Conservation (phyloP, 225 moss, liverwort and hornwort genomes). For the Lunularia cruciata region DNA sequence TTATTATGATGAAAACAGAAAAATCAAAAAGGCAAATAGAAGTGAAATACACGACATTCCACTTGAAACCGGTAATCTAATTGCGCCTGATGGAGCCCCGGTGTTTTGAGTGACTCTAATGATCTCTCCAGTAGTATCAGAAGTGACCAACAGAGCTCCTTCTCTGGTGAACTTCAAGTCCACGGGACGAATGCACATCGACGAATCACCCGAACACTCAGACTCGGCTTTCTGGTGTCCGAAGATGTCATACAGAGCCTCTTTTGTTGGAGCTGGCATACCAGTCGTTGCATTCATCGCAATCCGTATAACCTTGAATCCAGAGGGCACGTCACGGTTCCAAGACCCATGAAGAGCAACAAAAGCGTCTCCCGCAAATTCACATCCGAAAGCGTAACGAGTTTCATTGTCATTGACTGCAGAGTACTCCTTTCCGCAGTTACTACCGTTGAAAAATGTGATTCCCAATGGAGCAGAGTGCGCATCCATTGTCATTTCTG, state of each 20-base stretch:
- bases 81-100: neutral
- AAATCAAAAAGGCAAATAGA: too few species aligned
- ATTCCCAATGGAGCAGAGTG: conserved; percentile 41
- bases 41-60: too few species aligned
- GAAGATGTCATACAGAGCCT: conserved; percentile 24
- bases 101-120: conserved; percentile 26
- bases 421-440: conserved; percentile 24
- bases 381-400: conserved; percentile 22
- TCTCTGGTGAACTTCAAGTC: conserved; percentile 41
- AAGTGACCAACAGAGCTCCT: conserved; percentile 40
- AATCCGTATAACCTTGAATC: conserved; percentile 39
- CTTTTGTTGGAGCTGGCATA: conserved; percentile 17
- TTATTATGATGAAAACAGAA: too few species aligned
- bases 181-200: conserved; percentile 38
- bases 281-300: conserved; percentile 29
- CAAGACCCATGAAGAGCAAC: conserved; percentile 45
- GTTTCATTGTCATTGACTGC: neutral
- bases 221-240: conserved; percentile 7
- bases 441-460: conserved; percentile 35
- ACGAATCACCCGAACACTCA: neutral
- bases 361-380: conserved; percentile 35
- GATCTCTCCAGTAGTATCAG: conserved; percentile 33
- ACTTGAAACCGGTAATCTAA: neutral
- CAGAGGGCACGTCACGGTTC: conserved; percentile 27
- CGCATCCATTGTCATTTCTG: conserved; percentile 40